A percentile compares a stretch with the other conserved stretches of the same genome.
Evolutionary conservation across 1,139 yeast species (phyloP).

Genomic region (Schwanniomyces etchellsii): DNA sequence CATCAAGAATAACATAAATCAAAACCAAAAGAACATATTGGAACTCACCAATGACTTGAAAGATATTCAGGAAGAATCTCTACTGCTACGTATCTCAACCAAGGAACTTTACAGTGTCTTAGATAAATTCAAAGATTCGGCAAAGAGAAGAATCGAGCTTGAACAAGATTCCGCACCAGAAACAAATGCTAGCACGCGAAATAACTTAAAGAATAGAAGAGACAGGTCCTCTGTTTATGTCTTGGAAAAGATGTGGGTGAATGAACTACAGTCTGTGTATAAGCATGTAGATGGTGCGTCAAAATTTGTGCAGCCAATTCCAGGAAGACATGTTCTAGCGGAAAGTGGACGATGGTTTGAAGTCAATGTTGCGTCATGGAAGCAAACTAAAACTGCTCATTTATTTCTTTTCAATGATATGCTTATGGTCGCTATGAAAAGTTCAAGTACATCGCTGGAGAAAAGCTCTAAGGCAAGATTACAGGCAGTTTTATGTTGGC

Average conservation of each 20-base stretch:
- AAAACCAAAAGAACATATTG: slow-evolving; percentile 68
- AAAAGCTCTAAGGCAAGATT: slow-evolving; percentile 32
- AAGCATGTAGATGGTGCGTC: slow-evolving; percentile 90
- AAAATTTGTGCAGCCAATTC: slow-evolving; percentile 66
- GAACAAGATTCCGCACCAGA: slow-evolving; percentile 21
- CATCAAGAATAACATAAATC: slow-evolving; percentile 59
- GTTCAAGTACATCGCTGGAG: slow-evolving; percentile 23
- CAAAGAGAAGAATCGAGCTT: slow-evolving; percentile 50
- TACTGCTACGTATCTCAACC: slow-evolving; percentile 54
- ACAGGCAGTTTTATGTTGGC: slow-evolving; percentile 79
- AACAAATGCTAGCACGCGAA: slow-evolving; percentile 1
- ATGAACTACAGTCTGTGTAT: slow-evolving; percentile 64
- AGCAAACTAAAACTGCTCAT: slow-evolving; percentile 72
- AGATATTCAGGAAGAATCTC: slow-evolving; percentile 59
- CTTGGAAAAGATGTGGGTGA: slow-evolving; percentile 77
- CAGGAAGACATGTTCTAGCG: slow-evolving; percentile 77
- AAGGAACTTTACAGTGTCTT: slow-evolving; percentile 59
- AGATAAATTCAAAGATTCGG: slow-evolving; percentile 64
- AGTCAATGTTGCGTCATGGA: slow-evolving; percentile 81
- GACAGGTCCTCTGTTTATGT: slow-evolving; percentile 70
- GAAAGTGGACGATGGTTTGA: slow-evolving; percentile 88
- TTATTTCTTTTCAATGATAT: slow-evolving; percentile 75
- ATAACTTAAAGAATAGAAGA: slow-evolving; percentile 17
- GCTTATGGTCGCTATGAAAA: slow-evolving; percentile 66
- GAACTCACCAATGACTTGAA: slow-evolving; percentile 62